Evolutionary conservation across 2,329 filamentous ascomycete genomes (phyloP), one percentile per base, ranked within the genome.

Genomic region (Epichloe sylvatica): DNA sequence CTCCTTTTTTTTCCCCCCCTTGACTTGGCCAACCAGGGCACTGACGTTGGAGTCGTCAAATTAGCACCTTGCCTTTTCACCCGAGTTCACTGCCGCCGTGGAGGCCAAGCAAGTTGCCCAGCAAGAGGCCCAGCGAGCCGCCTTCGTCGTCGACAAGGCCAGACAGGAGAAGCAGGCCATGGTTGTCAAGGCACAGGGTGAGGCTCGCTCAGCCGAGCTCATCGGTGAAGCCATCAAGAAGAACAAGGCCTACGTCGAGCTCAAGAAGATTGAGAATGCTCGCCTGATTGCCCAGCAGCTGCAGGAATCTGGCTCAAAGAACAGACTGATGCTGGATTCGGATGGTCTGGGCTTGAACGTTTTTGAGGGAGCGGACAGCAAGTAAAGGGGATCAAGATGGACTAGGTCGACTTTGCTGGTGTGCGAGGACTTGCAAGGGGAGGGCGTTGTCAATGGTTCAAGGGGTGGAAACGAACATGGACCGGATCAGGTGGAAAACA

Each of bases 141-240:
- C 92, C 53, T 98, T 98, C 73, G 77, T 98, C 47, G 92, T 98
- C 57, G 92, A 98, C 81, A 96, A 97, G 75, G 92, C 92, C 49
- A 84, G 92, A 58, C 92, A 98, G 72, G 92, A 98, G 78, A 98
- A 98, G 77, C 92, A 98, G 73, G 92, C 92, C 60, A 96, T 90
- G 74, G 89, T 98, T 50, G 92, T 98, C 64, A 88, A 89, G 71
- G 92, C 92, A 4, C 92, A 97, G 81, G 92, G 92, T 88, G 92
- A 98, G 74, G 92, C 92, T 46, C 86, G 92, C 57, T 97, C 92
- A 38, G 92, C 92, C 44, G 90, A 98, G 72, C 83, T 98, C 56
- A 96, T 98, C 62, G 92, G 92, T 70, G 92, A 98, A 48, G 92
- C 92, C 54, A 94, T 98, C 81, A 98, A 97, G 86, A 98, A 97